Base-by-base conservation (phyloP, 768 basidiomycete genomes). In the Hypholoma sublateritium region DNA sequence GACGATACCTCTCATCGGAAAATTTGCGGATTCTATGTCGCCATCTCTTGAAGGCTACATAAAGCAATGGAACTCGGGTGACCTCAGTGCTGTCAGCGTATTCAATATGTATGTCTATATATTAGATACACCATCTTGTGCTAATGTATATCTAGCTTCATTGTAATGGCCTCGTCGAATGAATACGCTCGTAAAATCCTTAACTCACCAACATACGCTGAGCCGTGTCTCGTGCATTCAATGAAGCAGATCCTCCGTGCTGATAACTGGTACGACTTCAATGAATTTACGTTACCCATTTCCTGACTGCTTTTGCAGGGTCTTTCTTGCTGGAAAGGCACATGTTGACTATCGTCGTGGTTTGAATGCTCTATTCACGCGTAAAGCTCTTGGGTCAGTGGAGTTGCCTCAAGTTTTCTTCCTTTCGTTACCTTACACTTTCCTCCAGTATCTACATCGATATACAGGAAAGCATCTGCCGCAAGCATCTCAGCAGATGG, bases 1-100 rank as follows among this genome's bases (percentile, higher is more conserved):
- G 95, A 97, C 94, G 12, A 95, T 97, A 61, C 97, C 97, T n/a
- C 66, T 99, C 66, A 98, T 99, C 55, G 97, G 97, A 56, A 95
- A 95, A 72, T 97, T 98, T 65, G 86, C 89, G 4, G 93, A 98
- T 68, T 95, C 93, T 4, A 76, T 96, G 76, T 84, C 88, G 62
- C 97, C 97, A 12, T 88, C 92, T 5, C 82, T 98, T 82, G 91
- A 95, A 69, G 84, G 83, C 41, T 99, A 99, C 78, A 90, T 88
- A 79, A 81, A 80, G 62, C 93, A 95, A 66, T 99, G 96, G 96
- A 80, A 89, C 62, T 87, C 88, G 2, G 95, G 95, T 51, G 87
- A 87, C 13, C 81, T 99, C 34, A 90, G 89, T 62, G 94, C 88
- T 9, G 76, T 96, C 56, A 95, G 92, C 69, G 97, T 99, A 4